Conservation (phyloP, 371 early-diverging fungal genomes). For the Mucor plumbeus region DNA sequence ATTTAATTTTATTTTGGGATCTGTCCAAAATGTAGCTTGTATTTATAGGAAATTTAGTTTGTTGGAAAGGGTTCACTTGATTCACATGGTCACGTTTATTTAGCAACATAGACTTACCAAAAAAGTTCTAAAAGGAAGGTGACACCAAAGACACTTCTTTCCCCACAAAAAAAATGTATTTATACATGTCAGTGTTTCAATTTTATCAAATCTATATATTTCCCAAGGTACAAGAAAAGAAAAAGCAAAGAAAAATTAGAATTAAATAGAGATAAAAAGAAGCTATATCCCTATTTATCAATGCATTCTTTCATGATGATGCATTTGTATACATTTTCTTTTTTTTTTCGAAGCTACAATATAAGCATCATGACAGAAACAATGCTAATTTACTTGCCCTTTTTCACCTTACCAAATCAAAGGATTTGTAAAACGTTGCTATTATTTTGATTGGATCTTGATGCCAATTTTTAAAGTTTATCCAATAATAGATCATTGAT, state of each 20-base stretch:
- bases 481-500: constrained; percentile 4
- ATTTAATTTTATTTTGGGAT: not conserved
- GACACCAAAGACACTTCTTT: constrained; percentile 11
- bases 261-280: not conserved
- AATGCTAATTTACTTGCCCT: not conserved
- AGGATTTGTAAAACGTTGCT: not conserved
- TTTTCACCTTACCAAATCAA: not conserved
- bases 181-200: not conserved
- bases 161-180: constrained; percentile 27
- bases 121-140: constrained; percentile 29
- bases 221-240: constrained; percentile 16
- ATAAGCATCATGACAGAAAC: not conserved
- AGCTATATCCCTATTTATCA: too few relatives aligned
- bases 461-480: not conserved
- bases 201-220: not conserved
- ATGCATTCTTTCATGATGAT: too few relatives aligned
- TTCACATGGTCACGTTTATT: constrained; percentile 32
- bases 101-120: constrained; percentile 13
- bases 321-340: too few relatives aligned
- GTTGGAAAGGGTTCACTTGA: not conserved
- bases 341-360: too few relatives aligned
- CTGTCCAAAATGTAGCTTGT: constrained; percentile 5
- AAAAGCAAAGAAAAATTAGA: not conserved
- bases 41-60: not conserved
- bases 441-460: not conserved